Evolutionary conservation across 345 rosid genomes (phyloP).

Genomic region (Kernera saxatilis): DNA sequence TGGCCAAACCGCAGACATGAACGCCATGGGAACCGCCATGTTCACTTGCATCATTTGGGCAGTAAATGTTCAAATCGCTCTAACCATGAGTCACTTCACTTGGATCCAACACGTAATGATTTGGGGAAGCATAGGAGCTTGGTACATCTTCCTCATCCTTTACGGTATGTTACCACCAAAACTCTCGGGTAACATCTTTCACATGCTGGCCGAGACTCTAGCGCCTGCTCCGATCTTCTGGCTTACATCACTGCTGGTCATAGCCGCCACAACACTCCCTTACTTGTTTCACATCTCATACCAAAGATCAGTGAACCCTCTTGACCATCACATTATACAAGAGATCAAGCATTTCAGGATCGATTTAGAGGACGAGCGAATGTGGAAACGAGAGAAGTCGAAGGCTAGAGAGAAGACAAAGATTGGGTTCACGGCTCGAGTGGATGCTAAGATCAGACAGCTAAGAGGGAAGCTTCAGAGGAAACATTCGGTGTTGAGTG

Average conservation of each 20-base stretch:
- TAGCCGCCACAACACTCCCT: constrained; percentile 43
- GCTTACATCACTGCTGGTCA: constrained; percentile 40
- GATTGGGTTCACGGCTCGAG: constrained; percentile 65
- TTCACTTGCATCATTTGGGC: constrained; percentile 66
- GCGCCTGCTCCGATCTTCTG: constrained; percentile 56
- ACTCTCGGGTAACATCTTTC: constrained; percentile 36
- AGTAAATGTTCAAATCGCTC: constrained; percentile 66
- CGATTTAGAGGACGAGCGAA: constrained; percentile 41
- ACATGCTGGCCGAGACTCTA: constrained; percentile 40
- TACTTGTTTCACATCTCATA: constrained; percentile 43
- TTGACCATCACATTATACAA: constrained; percentile 71
- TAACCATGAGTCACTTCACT: constrained; percentile 63
- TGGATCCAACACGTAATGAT: constrained; percentile 73
- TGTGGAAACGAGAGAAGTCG: constrained; percentile 56
- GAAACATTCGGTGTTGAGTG: constrained; percentile 28
- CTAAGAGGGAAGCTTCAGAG: constrained; percentile 26
- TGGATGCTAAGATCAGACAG: constrained; percentile 43
- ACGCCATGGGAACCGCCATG: constrained; percentile 44
- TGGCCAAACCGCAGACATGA: constrained; percentile 46
- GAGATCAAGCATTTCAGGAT: constrained; percentile 58
- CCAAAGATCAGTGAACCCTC: constrained; percentile 47
- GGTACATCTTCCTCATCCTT: constrained; percentile 54
- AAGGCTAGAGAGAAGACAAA: constrained; percentile 46
- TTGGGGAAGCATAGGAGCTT: constrained; percentile 63
- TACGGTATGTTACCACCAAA: constrained; percentile 49